Conservation (phyloP, 2,329 filamentous ascomycete genomes). For the Diaporthe ilicicola region DNA sequence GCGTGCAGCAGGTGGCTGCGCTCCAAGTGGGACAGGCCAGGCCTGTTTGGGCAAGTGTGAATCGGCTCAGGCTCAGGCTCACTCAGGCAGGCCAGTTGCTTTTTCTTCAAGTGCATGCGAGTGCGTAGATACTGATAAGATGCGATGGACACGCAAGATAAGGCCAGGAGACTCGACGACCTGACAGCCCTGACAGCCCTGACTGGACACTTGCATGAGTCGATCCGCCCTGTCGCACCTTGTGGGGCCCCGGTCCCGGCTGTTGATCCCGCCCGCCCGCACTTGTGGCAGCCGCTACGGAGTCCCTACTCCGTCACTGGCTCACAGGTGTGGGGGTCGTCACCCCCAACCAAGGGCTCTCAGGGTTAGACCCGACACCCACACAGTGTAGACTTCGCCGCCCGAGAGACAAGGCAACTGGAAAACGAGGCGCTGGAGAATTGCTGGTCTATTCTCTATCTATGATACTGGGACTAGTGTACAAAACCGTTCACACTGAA, state of each 20-base stretch:
- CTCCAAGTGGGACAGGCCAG: not conserved
- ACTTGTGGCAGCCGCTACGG: not conserved
- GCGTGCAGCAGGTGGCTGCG: not conserved
- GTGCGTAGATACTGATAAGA: not conserved
- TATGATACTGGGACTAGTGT: too few species aligned
- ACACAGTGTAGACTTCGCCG: too few species aligned
- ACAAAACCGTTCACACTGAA: too few species aligned
- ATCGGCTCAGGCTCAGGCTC: not conserved
- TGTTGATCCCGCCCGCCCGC: constrained; percentile 6
- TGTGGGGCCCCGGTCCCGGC: constrained; percentile 20
- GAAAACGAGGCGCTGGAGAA: too few species aligned
- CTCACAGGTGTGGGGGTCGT: not conserved
- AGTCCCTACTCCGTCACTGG: not conserved
- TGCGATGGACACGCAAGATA: not conserved
- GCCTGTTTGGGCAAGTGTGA: constrained; percentile 1
- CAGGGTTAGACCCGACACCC: not conserved
- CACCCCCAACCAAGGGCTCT: not conserved
- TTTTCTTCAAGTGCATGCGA: not conserved
- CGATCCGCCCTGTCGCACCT: not conserved
- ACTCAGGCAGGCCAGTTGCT: not conserved
- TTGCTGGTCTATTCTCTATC: too few species aligned
- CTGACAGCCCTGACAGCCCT: too few species aligned
- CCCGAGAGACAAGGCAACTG: too few species aligned
- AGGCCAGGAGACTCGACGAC: not conserved
- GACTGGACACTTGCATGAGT: constrained; percentile 10